Evolutionary conservation across 805 yeast species (phyloP).

Genomic region (Pichia gijzeniarum): DNA sequence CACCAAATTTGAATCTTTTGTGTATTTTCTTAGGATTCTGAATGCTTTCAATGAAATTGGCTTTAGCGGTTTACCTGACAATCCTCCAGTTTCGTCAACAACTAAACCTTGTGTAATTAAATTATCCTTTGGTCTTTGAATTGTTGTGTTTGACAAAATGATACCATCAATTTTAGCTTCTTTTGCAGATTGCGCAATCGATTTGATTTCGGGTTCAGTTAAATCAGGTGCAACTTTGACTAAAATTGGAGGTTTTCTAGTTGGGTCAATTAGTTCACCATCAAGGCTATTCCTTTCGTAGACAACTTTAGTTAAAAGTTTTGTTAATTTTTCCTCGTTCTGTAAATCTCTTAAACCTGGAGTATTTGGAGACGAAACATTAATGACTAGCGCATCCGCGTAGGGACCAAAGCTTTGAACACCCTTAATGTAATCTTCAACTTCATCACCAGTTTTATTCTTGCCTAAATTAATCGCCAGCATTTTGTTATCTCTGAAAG

Average conservation of each 20-base stretch:
- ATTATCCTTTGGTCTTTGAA: conserved; percentile 60
- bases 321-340: conserved; percentile 63
- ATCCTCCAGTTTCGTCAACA: conserved; percentile 68
- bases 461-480: conserved; percentile 87
- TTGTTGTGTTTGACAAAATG: conserved; percentile 86
- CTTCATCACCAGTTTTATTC: conserved; percentile 87
- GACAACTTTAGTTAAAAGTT: conserved; percentile 61
- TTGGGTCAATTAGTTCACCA: conserved; percentile 33
- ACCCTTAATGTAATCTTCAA: conserved; percentile 79
- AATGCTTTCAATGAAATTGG: conserved; percentile 70
- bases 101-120: conserved; percentile 46
- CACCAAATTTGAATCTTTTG: conserved; percentile 67
- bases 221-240: conserved; percentile 95
- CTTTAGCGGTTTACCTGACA: conserved; percentile 89
- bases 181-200: conserved; percentile 78
- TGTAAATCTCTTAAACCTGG: conserved; percentile 91
- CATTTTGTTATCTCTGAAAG: conserved; percentile 58
- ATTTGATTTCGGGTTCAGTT: conserved; percentile 68
- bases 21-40: conserved; percentile 60
- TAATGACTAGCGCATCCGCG: conserved; percentile 86
- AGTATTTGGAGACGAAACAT: conserved; percentile 93
- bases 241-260: conserved; percentile 63
- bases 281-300: conserved; percentile 53
- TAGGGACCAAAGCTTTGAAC: conserved; percentile 72
- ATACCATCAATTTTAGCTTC: conserved; percentile 82